Evolutionary conservation across 495 filamentous ascomycete genomes (phyloP).

Genomic region (Trichoderma virens): DNA sequence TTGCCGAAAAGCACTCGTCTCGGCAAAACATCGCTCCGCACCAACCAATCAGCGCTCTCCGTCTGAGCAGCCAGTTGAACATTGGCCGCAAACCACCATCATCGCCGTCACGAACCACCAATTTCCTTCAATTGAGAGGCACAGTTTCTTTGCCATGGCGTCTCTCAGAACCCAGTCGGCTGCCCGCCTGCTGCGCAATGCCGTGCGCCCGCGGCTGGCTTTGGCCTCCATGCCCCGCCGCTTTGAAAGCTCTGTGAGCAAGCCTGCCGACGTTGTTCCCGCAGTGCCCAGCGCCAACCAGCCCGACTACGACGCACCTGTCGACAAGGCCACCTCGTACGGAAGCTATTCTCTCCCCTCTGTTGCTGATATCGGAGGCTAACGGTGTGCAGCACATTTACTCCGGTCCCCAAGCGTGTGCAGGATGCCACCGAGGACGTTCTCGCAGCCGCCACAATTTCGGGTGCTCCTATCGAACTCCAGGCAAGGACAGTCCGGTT

Average conservation of each 20-base stretch:
- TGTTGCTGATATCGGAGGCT: not conserved
- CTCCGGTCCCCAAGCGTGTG: constrained; percentile 76
- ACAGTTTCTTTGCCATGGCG: constrained; percentile 24
- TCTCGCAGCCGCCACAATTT: constrained; percentile 75
- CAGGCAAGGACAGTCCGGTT: constrained; percentile 92
- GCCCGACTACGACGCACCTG: constrained; percentile 69
- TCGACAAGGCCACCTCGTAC: constrained; percentile 79
- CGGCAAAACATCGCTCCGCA: constrained; percentile 16
- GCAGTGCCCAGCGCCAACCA: constrained; percentile 45
- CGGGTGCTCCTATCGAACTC: constrained; percentile 86
- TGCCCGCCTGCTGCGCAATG: constrained; percentile 35
- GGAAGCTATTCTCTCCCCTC: constrained; percentile 1
- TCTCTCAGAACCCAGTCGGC: constrained; percentile 36
- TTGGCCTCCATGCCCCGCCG: constrained; percentile 36
- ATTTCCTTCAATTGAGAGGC: constrained; percentile 9
- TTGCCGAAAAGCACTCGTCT: constrained; percentile 28
- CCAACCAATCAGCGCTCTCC: constrained; percentile 22
- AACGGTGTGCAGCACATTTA: constrained; percentile 57
- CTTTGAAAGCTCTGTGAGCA: constrained; percentile 33
- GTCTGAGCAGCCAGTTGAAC: not conserved
- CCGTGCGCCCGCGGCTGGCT: constrained; percentile 27
- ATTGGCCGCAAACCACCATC: constrained; percentile 11
- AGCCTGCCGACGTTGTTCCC: constrained; percentile 21
- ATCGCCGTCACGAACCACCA: constrained; percentile 11
- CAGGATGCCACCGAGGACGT: constrained; percentile 87